Evolutionary conservation across 495 filamentous ascomycete species (phyloP).

Genomic region (Daldinia concentrica): DNA sequence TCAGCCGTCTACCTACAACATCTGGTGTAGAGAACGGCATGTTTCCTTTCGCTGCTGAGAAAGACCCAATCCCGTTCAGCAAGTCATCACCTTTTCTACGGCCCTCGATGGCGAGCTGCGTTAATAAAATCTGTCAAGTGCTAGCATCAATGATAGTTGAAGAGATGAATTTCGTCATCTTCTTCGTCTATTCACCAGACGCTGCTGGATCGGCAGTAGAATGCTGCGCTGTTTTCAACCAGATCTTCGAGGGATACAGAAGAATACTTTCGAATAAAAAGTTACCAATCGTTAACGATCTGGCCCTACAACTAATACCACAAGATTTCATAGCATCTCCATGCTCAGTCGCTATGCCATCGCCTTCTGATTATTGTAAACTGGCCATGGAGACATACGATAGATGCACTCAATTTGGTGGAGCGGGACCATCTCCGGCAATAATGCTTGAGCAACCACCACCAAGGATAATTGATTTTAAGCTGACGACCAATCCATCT

Average conservation of each 20-base stretch:
- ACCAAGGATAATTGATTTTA: slow-evolving; percentile 82
- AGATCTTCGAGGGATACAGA: slow-evolving; percentile 75
- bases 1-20: slow-evolving; percentile 64
- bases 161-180: slow-evolving; percentile 78
- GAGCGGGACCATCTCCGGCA: slow-evolving; percentile 65
- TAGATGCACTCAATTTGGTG: slow-evolving; percentile 71
- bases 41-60: slow-evolving; percentile 61
- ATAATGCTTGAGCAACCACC: slow-evolving; percentile 77
- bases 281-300: slow-evolving; percentile 65
- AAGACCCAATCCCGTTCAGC: slow-evolving; percentile 45
- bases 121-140: slow-evolving; percentile 48
- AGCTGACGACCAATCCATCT: slow-evolving; percentile 70
- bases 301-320: slow-evolving; percentile 86
- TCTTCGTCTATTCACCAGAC: slow-evolving; percentile 81
- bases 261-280: slow-evolving; percentile 62
- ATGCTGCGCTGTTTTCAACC: slow-evolving; percentile 80
- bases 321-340: slow-evolving; percentile 73
- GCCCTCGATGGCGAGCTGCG: slow-evolving; percentile 38
- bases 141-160: slow-evolving; percentile 47
- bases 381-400: slow-evolving; percentile 89
- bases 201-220: slow-evolving; percentile 72
- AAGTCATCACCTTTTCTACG: slow-evolving; percentile 47
- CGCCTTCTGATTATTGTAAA: slow-evolving; percentile 70
- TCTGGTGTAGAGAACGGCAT: slow-evolving; percentile 67
- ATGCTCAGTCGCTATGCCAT: slow-evolving; percentile 70